Evolutionary conservation across 495 filamentous ascomycete genomes (phyloP).

Genomic region (Halenospora varia): DNA sequence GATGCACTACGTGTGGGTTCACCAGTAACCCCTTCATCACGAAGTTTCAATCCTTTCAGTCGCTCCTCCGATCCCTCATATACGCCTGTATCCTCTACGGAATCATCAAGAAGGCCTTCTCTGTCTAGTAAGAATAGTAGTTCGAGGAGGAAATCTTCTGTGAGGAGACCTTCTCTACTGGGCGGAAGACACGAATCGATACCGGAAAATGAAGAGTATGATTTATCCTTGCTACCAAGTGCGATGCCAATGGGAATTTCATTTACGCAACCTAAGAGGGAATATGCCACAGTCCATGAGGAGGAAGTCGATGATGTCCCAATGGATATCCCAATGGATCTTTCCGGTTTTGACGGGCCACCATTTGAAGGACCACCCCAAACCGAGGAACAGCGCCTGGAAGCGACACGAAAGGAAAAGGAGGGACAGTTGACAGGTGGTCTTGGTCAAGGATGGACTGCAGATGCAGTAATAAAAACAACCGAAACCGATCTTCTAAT

Average conservation of each 20-base stretch:
- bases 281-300: slow-evolving; percentile 12
- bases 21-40: slow-evolving; percentile 1
- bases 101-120: neutral
- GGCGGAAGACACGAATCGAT: slow-evolving; percentile 14
- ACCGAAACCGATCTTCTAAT: slow-evolving; percentile 37
- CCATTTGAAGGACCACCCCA: slow-evolving; percentile 22
- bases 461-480: slow-evolving; percentile 33
- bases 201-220: slow-evolving; percentile 22
- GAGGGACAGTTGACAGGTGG: slow-evolving; percentile 45
- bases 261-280: slow-evolving; percentile 5
- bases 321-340: no score
- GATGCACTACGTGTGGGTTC: slow-evolving; percentile 12
- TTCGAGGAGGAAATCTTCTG: slow-evolving; percentile 9
- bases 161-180: slow-evolving; percentile 14
- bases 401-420: slow-evolving; percentile 29
- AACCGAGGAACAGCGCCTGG: slow-evolving; percentile 11
- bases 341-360: neutral
- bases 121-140: neutral
- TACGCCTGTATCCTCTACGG: slow-evolving; percentile 2
- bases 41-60: slow-evolving; percentile 15
- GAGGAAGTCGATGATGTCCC: slow-evolving; percentile 20
- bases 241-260: slow-evolving; percentile 17
- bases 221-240: slow-evolving; percentile 20
- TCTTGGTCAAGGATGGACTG: slow-evolving; percentile 39
- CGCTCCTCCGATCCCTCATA: slow-evolving; percentile 6